These are phyloP conservation scores for Phtheirospermum japonicum DNA, from an alignment of 257 asterid genomes.

Conservation along the genomic window DNA sequence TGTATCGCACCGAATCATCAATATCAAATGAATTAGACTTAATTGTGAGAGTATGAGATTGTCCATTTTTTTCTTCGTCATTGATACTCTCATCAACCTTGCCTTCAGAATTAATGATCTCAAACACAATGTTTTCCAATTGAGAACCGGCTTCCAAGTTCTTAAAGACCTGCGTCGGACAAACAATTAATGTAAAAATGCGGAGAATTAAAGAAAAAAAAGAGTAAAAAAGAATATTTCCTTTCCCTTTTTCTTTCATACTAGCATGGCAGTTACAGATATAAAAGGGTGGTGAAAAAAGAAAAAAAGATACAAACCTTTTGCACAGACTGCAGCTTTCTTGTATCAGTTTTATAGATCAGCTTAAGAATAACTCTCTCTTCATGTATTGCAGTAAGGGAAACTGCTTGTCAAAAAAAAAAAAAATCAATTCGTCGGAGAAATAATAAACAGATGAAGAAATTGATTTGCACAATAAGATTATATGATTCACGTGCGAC, in stretches of 20 bases:
- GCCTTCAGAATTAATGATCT: slow-evolving; percentile 47
- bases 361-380: slow-evolving; percentile 31
- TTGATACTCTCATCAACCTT: slow-evolving; percentile 49
- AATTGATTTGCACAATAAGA: background rate
- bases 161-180: slow-evolving; percentile 42
- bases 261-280: background rate
- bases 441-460: slow-evolving; percentile 8
- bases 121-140: slow-evolving; percentile 53
- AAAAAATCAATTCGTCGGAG: slow-evolving; percentile 4
- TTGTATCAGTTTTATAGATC: slow-evolving; percentile 40
- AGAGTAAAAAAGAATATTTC: too few relatives aligned
- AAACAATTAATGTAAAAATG: slow-evolving; percentile 12
- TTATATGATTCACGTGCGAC: too few relatives aligned
- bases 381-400: slow-evolving; percentile 35
- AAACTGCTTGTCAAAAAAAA: slow-evolving; percentile 35
- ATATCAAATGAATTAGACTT: slow-evolving; percentile 38
- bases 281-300: background rate
- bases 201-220: background rate
- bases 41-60: slow-evolving; percentile 46
- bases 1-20: slow-evolving; percentile 44
- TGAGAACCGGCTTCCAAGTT: slow-evolving; percentile 47
- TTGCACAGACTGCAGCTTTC: slow-evolving; percentile 44
- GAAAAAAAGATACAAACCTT: slow-evolving; percentile 33
- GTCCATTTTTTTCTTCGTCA: slow-evolving; percentile 47
- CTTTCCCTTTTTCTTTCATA: too few relatives aligned